phyloP scores from a whole-genome alignment of 306 rosid species.

The Ormosia semicastrata region DNA sequence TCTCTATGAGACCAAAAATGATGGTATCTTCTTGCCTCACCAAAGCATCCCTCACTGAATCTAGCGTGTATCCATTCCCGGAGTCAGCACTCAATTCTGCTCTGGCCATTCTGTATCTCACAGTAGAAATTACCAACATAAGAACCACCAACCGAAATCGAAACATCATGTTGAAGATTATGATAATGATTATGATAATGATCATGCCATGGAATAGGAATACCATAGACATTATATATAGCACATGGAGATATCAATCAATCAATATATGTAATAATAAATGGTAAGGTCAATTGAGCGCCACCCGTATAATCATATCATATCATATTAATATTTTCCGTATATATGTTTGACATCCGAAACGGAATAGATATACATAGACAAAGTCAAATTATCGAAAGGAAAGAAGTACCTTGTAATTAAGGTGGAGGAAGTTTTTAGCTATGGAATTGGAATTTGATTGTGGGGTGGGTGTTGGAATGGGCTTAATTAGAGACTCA shows the following conservation, averaged over 20 bases:
- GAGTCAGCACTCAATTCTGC: constrained; percentile 12
- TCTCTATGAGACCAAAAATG: constrained; percentile 63
- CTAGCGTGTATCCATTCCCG: constrained; percentile 48
- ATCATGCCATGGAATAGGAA: background rate
- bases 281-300: background rate
- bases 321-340: background rate
- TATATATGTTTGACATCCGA: too few species aligned
- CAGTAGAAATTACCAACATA: constrained; percentile 24
- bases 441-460: too few species aligned
- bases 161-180: constrained; percentile 21
- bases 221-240: background rate
- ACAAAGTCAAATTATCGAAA: background rate
- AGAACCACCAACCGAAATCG: constrained; percentile 26
- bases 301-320: background rate
- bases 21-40: constrained; percentile 80
- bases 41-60: constrained; percentile 61
- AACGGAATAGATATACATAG: too few species aligned
- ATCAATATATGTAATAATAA: too few species aligned
- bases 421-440: too few species aligned
- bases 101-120: constrained; percentile 33
- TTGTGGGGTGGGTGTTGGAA: too few species aligned
- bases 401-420: background rate
- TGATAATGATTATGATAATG: background rate
- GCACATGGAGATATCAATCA: too few species aligned
- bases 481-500: too few species aligned